A percentile compares a stretch with the other conserved stretches of the same genome.
Evolutionary conservation across 1,139 yeast species (phyloP).

Genomic region (Debaryomycetaceae sp.): DNA sequence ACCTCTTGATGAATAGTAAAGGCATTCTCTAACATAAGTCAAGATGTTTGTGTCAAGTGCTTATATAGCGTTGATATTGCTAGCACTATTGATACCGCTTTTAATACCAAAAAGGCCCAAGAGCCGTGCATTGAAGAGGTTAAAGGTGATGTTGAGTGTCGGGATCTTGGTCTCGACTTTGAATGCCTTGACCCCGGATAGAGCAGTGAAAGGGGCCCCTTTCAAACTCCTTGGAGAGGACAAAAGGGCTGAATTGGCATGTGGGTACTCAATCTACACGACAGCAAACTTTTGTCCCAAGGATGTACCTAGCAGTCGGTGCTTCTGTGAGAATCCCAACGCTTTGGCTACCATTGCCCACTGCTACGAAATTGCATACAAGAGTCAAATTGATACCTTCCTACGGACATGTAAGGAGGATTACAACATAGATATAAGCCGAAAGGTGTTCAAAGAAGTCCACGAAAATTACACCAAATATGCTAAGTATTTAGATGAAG

Average conservation of each 20-base stretch:
- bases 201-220: slow-evolving; percentile 35
- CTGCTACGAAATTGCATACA: slow-evolving; percentile 28
- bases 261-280: slow-evolving; percentile 24
- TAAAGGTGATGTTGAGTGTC: slow-evolving; percentile 12
- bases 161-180: slow-evolving; percentile 18
- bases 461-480: slow-evolving; percentile 37
- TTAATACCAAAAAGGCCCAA: slow-evolving; percentile 14
- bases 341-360: slow-evolving; percentile 43
- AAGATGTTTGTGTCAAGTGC: neutral
- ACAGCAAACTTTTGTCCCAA: slow-evolving; percentile 24
- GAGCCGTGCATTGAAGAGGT: slow-evolving; percentile 7
- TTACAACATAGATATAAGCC: slow-evolving; percentile 24
- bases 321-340: slow-evolving; percentile 28
- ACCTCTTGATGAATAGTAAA: no score
- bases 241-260: slow-evolving; percentile 29
- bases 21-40: neutral
- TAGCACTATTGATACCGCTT: slow-evolving; percentile 17
- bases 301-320: slow-evolving; percentile 11
- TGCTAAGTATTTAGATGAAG: slow-evolving; percentile 20
- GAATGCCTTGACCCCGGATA: slow-evolving; percentile 27
- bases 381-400: slow-evolving; percentile 21
- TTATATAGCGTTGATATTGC: slow-evolving; percentile 19
- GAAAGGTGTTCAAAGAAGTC: slow-evolving; percentile 26
- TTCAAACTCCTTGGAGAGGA: slow-evolving; percentile 25
- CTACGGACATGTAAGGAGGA: slow-evolving; percentile 23